Percentiles rank a stretch among this genome's conserved stretches.
phyloP scores from a whole-genome alignment of 768 basidiomycete genomes.

The Russula foetens region DNA sequence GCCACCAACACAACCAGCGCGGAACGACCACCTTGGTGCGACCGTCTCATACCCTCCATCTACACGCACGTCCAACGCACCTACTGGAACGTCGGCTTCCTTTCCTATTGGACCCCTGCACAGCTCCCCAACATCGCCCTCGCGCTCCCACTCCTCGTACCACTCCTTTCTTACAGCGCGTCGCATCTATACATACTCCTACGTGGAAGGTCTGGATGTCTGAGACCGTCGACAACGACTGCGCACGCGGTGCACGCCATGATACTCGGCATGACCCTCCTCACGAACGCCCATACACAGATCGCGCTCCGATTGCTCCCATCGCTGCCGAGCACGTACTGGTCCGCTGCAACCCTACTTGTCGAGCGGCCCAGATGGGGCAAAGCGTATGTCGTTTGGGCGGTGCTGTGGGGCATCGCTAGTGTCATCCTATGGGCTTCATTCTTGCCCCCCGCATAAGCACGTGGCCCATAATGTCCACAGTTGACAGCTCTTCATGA shows the following conservation, averaged over 20 bases:
- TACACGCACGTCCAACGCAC: conserved; percentile 74
- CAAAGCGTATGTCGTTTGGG: conserved; percentile 69
- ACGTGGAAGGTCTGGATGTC: background rate
- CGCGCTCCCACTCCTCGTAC: conserved; percentile 57
- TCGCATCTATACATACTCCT: background rate
- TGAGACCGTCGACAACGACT: background rate
- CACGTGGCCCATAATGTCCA: background rate
- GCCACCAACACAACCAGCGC: conserved; percentile 20
- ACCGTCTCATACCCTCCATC: conserved; percentile 48
- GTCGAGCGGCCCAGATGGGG: conserved; percentile 42
- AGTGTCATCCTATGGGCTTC: conserved; percentile 71
- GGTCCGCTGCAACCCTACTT: conserved; percentile 72
- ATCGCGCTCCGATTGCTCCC: conserved; percentile 47
- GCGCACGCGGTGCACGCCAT: conserved; percentile 4
- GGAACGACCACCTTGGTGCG: conserved; percentile 54
- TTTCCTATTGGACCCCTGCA: conserved; percentile 75
- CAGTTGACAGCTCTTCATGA: too few relatives aligned
- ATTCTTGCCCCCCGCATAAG: conserved; percentile 86
- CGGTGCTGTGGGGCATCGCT: conserved; percentile 62
- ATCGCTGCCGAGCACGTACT: conserved; percentile 73
- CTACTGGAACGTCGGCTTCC: conserved; percentile 82
- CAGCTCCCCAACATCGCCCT: conserved; percentile 89
- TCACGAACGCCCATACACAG: conserved; percentile 28
- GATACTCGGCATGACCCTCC: conserved; percentile 21
- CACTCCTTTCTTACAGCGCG: conserved; percentile 37